Evolutionary conservation across 169 alveolate species (phyloP), one percentile per base, ranked within the genome.

Genomic region (Cryptosporidium ubiquitum): DNA sequence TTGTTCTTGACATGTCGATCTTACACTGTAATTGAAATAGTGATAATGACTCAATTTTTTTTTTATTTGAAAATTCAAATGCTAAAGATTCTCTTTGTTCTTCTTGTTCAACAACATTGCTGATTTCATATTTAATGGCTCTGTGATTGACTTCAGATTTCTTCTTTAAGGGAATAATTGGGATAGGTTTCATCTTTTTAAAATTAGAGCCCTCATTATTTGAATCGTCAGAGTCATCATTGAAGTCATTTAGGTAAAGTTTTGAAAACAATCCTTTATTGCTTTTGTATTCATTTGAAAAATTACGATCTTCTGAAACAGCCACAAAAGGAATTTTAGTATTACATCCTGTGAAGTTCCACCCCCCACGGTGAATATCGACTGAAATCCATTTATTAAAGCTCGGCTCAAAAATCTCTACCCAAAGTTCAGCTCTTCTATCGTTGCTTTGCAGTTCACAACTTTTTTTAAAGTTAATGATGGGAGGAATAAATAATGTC

Each of bases 361-460:
- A 79, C 23, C 89, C 89, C 7, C 89, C 89, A 26, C 89, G 73
- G 37, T 79, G 89, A 37, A 79, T 64, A 40, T 79, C 89, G 16
- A 79, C 49, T n/a, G 89, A 58, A 16, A 79, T 79, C 89, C 89
- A 79, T 47, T 79, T 64, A 39, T 61, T 79, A 18, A 79, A 64
- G n/a, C 31, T 79, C 7, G 89, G 73, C 31, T 64, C 73, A 37
- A 79, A 79, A 5, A 61, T 40, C 66, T 79, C 89, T 18, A 79
- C 73, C 89, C 89, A 79, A 26, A 79, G 40, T 29, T 79, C 89
- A 26, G 89, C 70, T 9, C 89, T 58, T 51, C 89, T 79, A 40
- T 79, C 74, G 51, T 79, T 64, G 52, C 58, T 42, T 58, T 61
- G 26, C 20, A 79, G 35, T 40, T 58, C 64, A 20, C 70, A 23